A percentile compares a stretch with the other conserved stretches of the same genome.
phyloP scores from a whole-genome alignment of 108 stramenopile genomes.

The Cyclotella sp. region DNA sequence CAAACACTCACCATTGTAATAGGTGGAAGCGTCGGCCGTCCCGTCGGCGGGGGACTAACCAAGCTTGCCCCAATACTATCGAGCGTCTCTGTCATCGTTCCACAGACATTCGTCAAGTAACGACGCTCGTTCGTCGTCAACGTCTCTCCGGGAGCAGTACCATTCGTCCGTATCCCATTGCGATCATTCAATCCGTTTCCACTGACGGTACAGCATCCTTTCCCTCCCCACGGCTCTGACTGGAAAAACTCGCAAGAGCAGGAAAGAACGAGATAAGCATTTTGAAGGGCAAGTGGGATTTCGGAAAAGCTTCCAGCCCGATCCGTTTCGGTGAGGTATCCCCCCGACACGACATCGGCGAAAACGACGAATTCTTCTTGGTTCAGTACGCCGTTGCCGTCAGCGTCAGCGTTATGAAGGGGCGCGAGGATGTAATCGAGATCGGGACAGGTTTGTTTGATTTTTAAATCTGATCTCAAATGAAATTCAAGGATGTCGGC shows the following conservation, averaged over 20 bases:
- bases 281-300: constrained; percentile 34
- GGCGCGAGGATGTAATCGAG: constrained; percentile 22
- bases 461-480: constrained; percentile 1
- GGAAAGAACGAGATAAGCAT: constrained; percentile 36
- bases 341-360: constrained; percentile 33
- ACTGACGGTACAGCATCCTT: constrained; percentile 24
- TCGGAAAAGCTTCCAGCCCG: constrained; percentile 18
- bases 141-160: constrained; percentile 22
- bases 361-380: constrained; percentile 40
- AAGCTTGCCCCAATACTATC: constrained; percentile 15
- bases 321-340: constrained; percentile 20
- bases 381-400: constrained; percentile 37
- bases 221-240: constrained; percentile 10
- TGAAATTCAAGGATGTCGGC: neutral
- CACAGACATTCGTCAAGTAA: constrained; percentile 47
- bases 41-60: constrained; percentile 24
- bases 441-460: constrained; percentile 31
- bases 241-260: constrained; percentile 42
- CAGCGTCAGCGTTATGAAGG: constrained; percentile 30
- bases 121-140: constrained; percentile 12
- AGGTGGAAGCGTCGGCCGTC: constrained; percentile 19
- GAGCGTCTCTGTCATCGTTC: constrained; percentile 33
- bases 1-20: constrained; percentile 6
- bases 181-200: neutral
- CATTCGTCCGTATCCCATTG: constrained; percentile 39